Base-by-base conservation (phyloP, 768 basidiomycete species). In the Leucogyrophana mollusca region DNA sequence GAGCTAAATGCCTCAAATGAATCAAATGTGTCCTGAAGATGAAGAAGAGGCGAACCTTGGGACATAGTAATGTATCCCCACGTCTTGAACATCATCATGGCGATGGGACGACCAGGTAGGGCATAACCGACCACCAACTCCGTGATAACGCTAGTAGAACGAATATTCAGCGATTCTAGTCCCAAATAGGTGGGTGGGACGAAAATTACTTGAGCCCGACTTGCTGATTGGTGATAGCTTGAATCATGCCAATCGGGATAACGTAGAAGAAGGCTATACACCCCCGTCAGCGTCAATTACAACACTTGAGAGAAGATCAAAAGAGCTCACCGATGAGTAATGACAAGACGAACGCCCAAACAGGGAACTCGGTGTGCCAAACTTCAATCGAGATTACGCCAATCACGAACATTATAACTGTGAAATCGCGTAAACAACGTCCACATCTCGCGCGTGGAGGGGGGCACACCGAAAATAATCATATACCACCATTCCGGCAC, bases 201-300 rank as follows among this genome's bases (percentile, higher is more conserved):
- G 38, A 9, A 43, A 48, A 41, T 34, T 34, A 65, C 63, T 77
- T 78, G 9, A 78, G 60, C 58, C 74, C 85, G 45, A 89, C 73
- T 63, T 88, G 84, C 56, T 86, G 82, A 62, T 90, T 90, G 23
- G 88, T 90, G 52, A 89, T 79, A 1, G 87, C 86, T 55, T 88
- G 82, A 49, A 90, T 87, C 79, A 71, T 67, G 53, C 85, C 87
- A 45, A 85, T 80, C 10, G 91, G 91, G 38, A 94, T 79, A 47
- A 85, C 75, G 55, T 90, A 91, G 54, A 85, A 58, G 53, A 70
- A 74, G 0, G 79, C 66, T 55, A 60, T 17, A 20, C 16, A 14
- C 4, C 14, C n/a, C n/a, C n/a, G n/a, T n/a, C n/a, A n/a, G n/a
- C n/a, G n/a, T n/a, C n/a, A n/a, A n/a, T n/a, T n/a, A n/a, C n/a